Evolutionary conservation across 176 grass and related monocot species (phyloP), one percentile per base, ranked within the genome.

Genomic region (Ananas comosus): DNA sequence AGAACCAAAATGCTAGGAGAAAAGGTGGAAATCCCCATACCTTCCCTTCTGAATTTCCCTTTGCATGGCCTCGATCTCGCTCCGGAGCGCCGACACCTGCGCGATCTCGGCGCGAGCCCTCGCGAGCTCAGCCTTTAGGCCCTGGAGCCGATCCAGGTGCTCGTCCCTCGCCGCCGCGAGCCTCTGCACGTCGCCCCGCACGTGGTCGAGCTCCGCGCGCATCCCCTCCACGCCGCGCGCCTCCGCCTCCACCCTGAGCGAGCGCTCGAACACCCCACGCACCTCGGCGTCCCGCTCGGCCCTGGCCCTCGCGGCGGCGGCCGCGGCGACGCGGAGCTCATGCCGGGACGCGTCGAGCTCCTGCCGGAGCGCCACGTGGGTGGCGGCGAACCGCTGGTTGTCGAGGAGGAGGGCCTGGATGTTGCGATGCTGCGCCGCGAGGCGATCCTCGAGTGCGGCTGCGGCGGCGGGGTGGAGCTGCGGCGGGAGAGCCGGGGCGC

Each of bases 31-130:
- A 54, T 17, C 70, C 27, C 16, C 72, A 52, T 88, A 97, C 93
- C 93, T 88, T 74, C 94, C 94, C 85, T 93, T 99, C 48, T 88
- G 84, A 85, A 99, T 86, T 82, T 99, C 89, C 64, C 63, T 74
- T n/a, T 71, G 87, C 94, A 99, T 99, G 53, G 73, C 74, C 17
- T 92, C 90, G 66, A 93, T 88, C 80, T 99, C 89, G 2, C 48
- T 42, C 10, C 70, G 70, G 58, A 90, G 66, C 13, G 72, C 53
- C 3, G 71, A 71, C 2, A 73, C 67, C 71, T 83, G 74, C 23
- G 67, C 51, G 50, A 79, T 66, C 63, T 99, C 87, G 1, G 82
- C 78, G 50, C 74, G 77, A 11, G 64, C 19, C 19, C 80, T 78
- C 5, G 16, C 66, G 2, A 99, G 25, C 29, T 93, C 78, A 8